These are phyloP conservation scores for Dalbergia oliveri DNA, from an alignment of 306 rosid species.

Conservation along the genomic window DNA sequence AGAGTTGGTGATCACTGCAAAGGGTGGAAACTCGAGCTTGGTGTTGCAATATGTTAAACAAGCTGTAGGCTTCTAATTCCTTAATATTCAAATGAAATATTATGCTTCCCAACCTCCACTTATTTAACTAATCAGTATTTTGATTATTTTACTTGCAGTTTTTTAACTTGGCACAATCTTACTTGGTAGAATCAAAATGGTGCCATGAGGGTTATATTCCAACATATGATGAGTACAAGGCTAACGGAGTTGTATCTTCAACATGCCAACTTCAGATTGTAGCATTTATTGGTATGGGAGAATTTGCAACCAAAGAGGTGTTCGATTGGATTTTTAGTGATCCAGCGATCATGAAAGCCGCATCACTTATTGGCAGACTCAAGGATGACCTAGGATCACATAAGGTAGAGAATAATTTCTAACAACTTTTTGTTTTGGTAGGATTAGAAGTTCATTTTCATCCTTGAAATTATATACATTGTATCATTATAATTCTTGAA, in stretches of 20 bases:
- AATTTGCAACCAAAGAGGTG: slow-evolving; percentile 20
- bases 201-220: slow-evolving; percentile 34
- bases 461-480: no score
- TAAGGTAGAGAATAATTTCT: slow-evolving; percentile 14
- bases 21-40: background rate
- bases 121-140: background rate
- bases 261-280: accelerated
- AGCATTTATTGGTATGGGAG: slow-evolving; percentile 4
- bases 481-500: no score
- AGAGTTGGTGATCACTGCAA: background rate
- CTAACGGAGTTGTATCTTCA: background rate
- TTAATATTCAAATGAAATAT: no score
- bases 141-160: background rate
- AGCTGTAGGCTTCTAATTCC: background rate
- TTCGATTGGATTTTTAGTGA: slow-evolving; percentile 39
- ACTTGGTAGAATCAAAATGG: slow-evolving; percentile 44
- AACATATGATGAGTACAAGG: slow-evolving; percentile 40
- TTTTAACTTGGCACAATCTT: background rate
- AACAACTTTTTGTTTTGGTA: no score
- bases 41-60: background rate
- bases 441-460: no score
- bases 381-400: slow-evolving; percentile 43
- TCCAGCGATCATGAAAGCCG: slow-evolving; percentile 37
- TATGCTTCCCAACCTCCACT: background rate
- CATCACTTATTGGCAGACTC: background rate